phyloP scores from a whole-genome alignment of 768 basidiomycete genomes.

The Suillus luteus region DNA sequence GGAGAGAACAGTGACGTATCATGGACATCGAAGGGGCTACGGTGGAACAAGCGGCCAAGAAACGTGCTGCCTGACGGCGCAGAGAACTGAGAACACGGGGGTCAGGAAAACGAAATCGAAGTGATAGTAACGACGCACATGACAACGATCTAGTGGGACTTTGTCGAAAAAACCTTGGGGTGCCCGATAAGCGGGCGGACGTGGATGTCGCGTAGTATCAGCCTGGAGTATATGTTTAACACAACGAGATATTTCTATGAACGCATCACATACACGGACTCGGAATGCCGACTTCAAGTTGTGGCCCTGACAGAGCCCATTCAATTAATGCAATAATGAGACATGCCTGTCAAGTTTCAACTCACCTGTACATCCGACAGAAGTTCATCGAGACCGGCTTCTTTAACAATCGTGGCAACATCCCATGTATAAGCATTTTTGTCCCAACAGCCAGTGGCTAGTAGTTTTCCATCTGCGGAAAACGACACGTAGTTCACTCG shows the following conservation, averaged over 20 bases:
- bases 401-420: neutral
- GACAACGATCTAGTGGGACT: neutral
- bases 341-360: neutral
- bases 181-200: neutral
- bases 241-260: neutral
- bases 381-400: neutral
- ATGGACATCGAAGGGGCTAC: neutral
- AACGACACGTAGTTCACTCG: neutral
- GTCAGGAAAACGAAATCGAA: neutral
- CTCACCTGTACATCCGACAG: neutral
- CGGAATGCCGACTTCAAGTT: neutral
- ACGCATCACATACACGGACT: neutral
- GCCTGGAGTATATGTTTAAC: neutral
- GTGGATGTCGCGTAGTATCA: neutral
- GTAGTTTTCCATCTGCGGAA: conserved; percentile 1
- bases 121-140: neutral
- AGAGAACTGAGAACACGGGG: neutral
- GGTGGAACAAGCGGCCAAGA: neutral
- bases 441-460: neutral
- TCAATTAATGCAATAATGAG: neutral
- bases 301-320: neutral
- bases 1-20: neutral
- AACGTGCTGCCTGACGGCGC: neutral
- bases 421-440: neutral
- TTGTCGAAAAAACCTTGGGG: neutral